Evolutionary conservation across 1,284 basidiomycete species (phyloP), one percentile per base, ranked within the genome.

Genomic region (Ustilago shanxiensis): DNA sequence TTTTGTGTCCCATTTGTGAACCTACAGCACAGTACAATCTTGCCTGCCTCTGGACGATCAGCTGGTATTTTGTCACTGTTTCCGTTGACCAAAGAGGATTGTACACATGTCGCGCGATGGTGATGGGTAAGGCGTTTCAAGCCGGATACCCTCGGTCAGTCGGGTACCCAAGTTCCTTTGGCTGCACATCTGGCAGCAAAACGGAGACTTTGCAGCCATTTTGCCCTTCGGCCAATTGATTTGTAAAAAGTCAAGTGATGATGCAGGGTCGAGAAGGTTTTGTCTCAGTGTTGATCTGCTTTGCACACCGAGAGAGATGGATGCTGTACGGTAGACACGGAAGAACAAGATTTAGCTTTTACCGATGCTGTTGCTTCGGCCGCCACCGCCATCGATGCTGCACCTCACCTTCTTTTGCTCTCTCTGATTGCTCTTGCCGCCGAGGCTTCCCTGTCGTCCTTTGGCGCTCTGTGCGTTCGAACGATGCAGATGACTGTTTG

Each of bases 251-350:
- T 5, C 0, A 3, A 16, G n/a, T 6, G 44, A 22, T 24, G n/a
- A 24, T 45, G 22, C n/a, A 45, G 22, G n/a, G n/a, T 45, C 20
- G 44, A 11, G n/a, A 45, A 22, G 24, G 6, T 24, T 8, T 22
- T 49, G 45, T 49, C 24, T 49, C 45, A 16, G 45, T 49, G 45
- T 49, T 49, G 45, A 49, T 49, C 45, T 49, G 45, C 45, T 49
- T n/a, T 24, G 26, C 45, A 49, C 45, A 49, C 41, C n/a, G 18
- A 44, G 37, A 39, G 11, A 18, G 45, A 26, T 49, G 26, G 44
- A 24, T 28, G 22, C 45, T 49, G 45, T 49, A 49, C 11, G 45
- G 45, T 49, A 26, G 24, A 47, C 22, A 47, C n/a, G 44, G 44
- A 47, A 47, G 41, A 57, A 57, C 55, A 45, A 47, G 11, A 33